Evolutionary conservation across 805 yeast species (phyloP), one percentile per base, ranked within the genome.

Genomic region (Maudiozyma saulgeensis): DNA sequence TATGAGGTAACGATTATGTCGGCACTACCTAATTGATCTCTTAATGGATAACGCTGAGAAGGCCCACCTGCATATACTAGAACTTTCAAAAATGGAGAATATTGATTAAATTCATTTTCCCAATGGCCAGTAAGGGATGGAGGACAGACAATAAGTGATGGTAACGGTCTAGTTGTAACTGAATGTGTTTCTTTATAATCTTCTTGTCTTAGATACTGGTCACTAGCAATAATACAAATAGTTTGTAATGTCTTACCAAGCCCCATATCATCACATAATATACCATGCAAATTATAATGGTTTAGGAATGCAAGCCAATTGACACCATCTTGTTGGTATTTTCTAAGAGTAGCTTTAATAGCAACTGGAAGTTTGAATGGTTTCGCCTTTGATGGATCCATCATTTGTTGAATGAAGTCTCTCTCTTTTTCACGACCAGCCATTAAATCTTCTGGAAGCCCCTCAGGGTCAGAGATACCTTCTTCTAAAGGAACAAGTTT

Each of bases 181-280:
- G 84, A 74, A 32, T 75, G 66, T 0, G 95, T 81, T 7, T 68
- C 73, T 45, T 66, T 57, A 64, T 74, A 86, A 55, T 82, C 84
- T 56, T 84, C 84, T 11, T 80, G 82, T 55, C 99, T 79, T 55
- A 87, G 58, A 59, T 89, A 87, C 60, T 93, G 99, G 61, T 93
- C 99, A 63, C 97, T 87, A 0, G 99, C 87, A 48, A 93, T 89
- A 56, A 95, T 91, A 69, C 99, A 93, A 61, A 93, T 90, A 0
- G 99, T 90, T 68, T 93, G 99, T 52, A 93, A 74, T 0, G 99
- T 93, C 65, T 93, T 93, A 47, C 99, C 99, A 31, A 93, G 75
- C 6, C 99, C 99, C 99, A 93, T 93, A 80, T 93, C 99, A 66
- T 93, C 99, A 79, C 99, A 93, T 45, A 93, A 73, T 60, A 93